These are phyloP conservation scores for Eutrema japonicum DNA, from an alignment of 345 rosid species.

Conservation along the genomic window DNA sequence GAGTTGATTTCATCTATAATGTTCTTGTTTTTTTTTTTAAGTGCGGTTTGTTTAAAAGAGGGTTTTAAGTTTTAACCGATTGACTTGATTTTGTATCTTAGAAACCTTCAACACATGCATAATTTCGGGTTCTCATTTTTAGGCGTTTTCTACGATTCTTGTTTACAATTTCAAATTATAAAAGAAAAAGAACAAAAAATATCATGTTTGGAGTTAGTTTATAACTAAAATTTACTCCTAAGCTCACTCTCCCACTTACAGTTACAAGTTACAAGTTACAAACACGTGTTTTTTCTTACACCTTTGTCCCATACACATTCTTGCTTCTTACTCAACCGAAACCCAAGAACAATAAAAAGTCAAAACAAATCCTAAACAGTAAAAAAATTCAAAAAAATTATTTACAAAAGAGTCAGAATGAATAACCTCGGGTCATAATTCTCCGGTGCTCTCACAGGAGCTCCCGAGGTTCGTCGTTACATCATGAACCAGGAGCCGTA, in stretches of 20 bases:
- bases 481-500: constrained; percentile 74
- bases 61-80: too few relatives aligned
- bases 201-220: constrained; percentile 26
- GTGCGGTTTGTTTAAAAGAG: too few relatives aligned
- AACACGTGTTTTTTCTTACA: constrained; percentile 41
- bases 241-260: constrained; percentile 35
- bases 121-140: not conserved
- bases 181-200: not conserved
- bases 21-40: too few relatives aligned
- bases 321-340: constrained; percentile 14
- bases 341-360: not conserved
- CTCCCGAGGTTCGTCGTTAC: constrained; percentile 67
- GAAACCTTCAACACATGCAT: constrained; percentile 3
- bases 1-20: too few relatives aligned
- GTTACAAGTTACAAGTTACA: constrained; percentile 37
- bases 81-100: too few relatives aligned
- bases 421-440: constrained; percentile 42
- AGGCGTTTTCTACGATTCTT: constrained; percentile 6
- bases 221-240: constrained; percentile 36
- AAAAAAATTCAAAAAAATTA: constrained; percentile 12
- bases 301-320: constrained; percentile 31
- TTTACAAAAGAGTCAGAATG: constrained; percentile 20
- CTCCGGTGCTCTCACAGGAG: constrained; percentile 86
- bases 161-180: not conserved
- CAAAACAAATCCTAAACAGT: constrained; percentile 26